These are phyloP conservation scores for Thalia dealbata DNA, from an alignment of 176 grass and related monocot species.

Conservation along the genomic window DNA sequence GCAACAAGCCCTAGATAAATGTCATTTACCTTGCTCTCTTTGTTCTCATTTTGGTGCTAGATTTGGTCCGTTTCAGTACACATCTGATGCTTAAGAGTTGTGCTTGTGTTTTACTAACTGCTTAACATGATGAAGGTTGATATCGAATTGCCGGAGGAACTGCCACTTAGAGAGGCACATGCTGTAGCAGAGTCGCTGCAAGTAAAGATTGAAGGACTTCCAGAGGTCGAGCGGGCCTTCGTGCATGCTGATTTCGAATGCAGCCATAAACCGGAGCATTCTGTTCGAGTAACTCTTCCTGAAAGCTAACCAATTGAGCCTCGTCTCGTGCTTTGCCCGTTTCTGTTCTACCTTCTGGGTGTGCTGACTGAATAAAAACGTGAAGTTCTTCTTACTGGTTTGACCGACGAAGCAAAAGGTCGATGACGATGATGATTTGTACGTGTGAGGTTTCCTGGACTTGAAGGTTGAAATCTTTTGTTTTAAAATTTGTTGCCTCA, in stretches of 20 bases:
- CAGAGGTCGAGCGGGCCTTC: slow-evolving; percentile 26
- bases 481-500: too few relatives aligned
- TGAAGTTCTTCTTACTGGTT: too few relatives aligned
- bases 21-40: too few relatives aligned
- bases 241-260: slow-evolving; percentile 28
- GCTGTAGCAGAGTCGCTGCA: slow-evolving; percentile 21
- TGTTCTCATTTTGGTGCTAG: too few relatives aligned
- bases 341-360: too few relatives aligned
- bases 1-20: too few relatives aligned
- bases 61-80: background rate
- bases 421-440: too few relatives aligned
- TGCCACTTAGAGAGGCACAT: slow-evolving; percentile 19
- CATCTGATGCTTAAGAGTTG: background rate
- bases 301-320: background rate
- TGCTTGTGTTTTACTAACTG: background rate
- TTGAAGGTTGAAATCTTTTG: too few relatives aligned
- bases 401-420: too few relatives aligned
- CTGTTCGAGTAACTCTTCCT: background rate
- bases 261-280: slow-evolving; percentile 20
- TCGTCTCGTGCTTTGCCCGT: too few relatives aligned
- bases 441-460: too few relatives aligned
- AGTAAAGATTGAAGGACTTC: slow-evolving; percentile 20
- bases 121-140: slow-evolving; percentile 8
- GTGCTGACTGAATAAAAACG: too few relatives aligned
- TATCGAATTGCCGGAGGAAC: slow-evolving; percentile 19